Evolutionary conservation across 345 rosid species (phyloP), one percentile per base, ranked within the genome.

Genomic region (Syzygium jambos): DNA sequence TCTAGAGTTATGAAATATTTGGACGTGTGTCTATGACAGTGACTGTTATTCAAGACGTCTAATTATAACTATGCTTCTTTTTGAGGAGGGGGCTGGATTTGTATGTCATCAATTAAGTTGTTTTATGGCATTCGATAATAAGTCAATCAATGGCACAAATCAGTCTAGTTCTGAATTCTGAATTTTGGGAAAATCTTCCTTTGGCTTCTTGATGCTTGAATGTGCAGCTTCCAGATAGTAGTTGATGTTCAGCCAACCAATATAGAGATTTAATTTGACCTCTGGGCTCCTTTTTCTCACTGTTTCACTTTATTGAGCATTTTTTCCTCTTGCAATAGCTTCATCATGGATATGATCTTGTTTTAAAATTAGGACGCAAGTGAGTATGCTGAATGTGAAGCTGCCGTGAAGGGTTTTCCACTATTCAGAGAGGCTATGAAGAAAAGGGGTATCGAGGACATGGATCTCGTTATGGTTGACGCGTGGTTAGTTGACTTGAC

Each of bases 401-500:
- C 97, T 65, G 92, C 90, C 89, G 99, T 95, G 78, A 96, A 96
- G 91, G 98, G 92, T 84, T 95, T 92, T 56, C 94, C 95, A 55
- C 97, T 93, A 38, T 96, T 96, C 88, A 91, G 87, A 86, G 98
- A 96, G 91, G 98, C 98, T 85, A 95, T 96, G 98, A 94, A 91
- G 93, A 95, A 94, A 87, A 95, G 99, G 91, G 99, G 99, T 57
- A 94, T 96, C 13, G 98, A 93, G 78, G 98, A 96, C 91, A 95
- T 96, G 98, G 99, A 96, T 84, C 98, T 96, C 77, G 96, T 96
- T 84, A 95, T 95, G 98, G 98, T 95, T 89, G 98, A 95, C 90
- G 91, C 98, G 78, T 95, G 98, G 98, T 96, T 1, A 41, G 30
- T 34, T 84, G 65, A 43, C 73, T 52, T 73, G 49, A 73, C 82